Evolutionary conservation across 2,329 filamentous ascomycete species (phyloP).

Genomic region (Chrysoporthe cubensis): DNA sequence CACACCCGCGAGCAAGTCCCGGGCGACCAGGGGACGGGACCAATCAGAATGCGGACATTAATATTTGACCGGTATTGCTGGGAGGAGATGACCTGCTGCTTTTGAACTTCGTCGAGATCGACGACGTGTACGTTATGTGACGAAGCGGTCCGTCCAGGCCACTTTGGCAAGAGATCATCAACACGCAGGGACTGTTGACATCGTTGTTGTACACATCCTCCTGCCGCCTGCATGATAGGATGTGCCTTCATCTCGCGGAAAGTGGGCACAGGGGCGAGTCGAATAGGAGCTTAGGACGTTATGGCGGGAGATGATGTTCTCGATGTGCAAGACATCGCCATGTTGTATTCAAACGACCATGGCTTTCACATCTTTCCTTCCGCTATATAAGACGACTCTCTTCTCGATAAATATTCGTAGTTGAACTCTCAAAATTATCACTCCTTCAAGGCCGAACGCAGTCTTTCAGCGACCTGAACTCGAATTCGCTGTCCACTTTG

Average conservation of each 20-base stretch:
- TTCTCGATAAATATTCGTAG: background rate
- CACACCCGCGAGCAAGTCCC: background rate
- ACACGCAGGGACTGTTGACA: background rate
- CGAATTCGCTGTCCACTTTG: background rate
- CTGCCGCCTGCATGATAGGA: background rate
- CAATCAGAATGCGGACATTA: background rate
- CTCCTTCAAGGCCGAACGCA: background rate
- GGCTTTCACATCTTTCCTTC: background rate
- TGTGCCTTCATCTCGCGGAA: background rate
- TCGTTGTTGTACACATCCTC: background rate
- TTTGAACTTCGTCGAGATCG: background rate
- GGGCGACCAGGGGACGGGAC: background rate
- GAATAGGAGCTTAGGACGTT: background rate
- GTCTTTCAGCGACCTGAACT: background rate
- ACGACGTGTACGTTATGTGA: background rate
- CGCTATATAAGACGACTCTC: constrained; percentile 3
- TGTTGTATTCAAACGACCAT: background rate
- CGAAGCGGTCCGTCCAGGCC: background rate
- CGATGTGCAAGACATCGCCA: background rate
- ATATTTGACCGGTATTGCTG: background rate
- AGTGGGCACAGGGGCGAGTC: background rate
- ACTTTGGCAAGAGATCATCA: background rate
- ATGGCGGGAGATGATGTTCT: background rate
- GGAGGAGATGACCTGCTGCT: constrained; percentile 8
- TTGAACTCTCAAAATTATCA: background rate